These are phyloP conservation scores for Agaricales sp. DNA, from an alignment of 1,284 basidiomycete species.

Conservation along the genomic window DNA sequence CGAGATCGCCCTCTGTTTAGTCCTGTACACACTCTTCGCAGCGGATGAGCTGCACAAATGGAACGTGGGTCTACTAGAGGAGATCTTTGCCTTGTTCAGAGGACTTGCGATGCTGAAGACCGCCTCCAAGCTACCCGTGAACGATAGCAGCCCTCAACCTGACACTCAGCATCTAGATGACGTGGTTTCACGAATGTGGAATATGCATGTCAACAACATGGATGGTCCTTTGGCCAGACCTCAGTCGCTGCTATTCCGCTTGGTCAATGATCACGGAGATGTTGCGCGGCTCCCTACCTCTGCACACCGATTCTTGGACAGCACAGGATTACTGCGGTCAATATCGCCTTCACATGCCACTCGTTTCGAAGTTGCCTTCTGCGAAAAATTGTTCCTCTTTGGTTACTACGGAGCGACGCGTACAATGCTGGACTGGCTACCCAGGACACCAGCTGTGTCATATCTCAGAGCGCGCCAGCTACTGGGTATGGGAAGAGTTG, in stretches of 20 bases:
- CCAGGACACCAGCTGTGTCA: conserved; percentile 61
- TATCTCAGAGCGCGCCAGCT: conserved; percentile 67
- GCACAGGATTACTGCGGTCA: conserved; percentile 53
- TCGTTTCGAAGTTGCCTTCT: conserved; percentile 60
- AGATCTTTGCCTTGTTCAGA: conserved; percentile 71
- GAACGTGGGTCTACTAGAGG: conserved; percentile 56
- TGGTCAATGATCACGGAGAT: conserved; percentile 45
- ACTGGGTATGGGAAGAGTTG: conserved; percentile 60
- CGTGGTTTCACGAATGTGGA: conserved; percentile 51
- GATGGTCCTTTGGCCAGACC: conserved; percentile 37
- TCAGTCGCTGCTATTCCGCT: conserved; percentile 63
- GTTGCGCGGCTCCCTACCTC: conserved; percentile 37
- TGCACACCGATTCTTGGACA: conserved; percentile 60
- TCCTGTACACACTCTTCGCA: conserved; percentile 65
- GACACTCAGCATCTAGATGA: conserved; percentile 41
- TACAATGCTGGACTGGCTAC: conserved; percentile 65
- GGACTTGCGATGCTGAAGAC: conserved; percentile 59
- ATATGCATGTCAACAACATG: conserved; percentile 57
- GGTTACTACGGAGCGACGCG: conserved; percentile 55
- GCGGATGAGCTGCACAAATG: conserved; percentile 48
- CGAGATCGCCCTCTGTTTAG: conserved; percentile 54
- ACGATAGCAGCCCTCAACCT: conserved; percentile 18
- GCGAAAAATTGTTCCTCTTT: conserved; percentile 54
- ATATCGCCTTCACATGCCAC: conserved; percentile 55
- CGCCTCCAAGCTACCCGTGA: conserved; percentile 47